Conservation (phyloP, 164 flowering plant genomes). For the Stephania japonica region DNA sequence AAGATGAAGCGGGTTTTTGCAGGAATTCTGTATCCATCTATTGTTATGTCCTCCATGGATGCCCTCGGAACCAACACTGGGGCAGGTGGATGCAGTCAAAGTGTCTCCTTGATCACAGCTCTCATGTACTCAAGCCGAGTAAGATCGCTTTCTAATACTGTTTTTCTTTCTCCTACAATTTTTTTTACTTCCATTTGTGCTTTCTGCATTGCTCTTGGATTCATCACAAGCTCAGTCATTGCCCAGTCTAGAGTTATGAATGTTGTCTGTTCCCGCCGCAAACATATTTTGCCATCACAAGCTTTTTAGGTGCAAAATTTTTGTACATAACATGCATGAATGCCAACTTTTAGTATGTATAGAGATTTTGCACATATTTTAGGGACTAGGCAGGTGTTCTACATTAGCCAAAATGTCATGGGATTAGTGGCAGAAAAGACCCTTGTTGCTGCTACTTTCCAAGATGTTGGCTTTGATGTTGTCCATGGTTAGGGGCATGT, state of each 20-base stretch:
- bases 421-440: no score
- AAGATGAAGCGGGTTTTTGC: conserved; percentile 38
- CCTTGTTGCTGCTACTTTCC: conserved; percentile 24
- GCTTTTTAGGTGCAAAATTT: background rate
- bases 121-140: conserved; percentile 33
- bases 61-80: conserved; percentile 45
- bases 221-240: conserved; percentile 52
- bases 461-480: conserved; percentile 49
- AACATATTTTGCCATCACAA: conserved; percentile 46
- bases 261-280: conserved; percentile 57
- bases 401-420: no score
- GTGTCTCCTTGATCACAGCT: conserved; percentile 45
- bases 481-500: conserved; percentile 38
- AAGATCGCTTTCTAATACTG: conserved; percentile 34
- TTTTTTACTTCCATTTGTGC: conserved; percentile 43
- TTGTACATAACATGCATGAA: conserved; percentile 33
- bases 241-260: conserved; percentile 47
- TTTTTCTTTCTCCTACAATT: conserved; percentile 27
- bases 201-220: conserved; percentile 35
- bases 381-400: no score
- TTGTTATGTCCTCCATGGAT: conserved; percentile 35
- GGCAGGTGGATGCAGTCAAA: conserved; percentile 47
- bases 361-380: background rate
- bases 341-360: conserved; percentile 41
- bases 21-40: conserved; percentile 39